Percentiles rank a stretch among this genome's conserved stretches.
Conservation (phyloP, 169 alveolate species). For the Cryptosporidium meleagridis region DNA sequence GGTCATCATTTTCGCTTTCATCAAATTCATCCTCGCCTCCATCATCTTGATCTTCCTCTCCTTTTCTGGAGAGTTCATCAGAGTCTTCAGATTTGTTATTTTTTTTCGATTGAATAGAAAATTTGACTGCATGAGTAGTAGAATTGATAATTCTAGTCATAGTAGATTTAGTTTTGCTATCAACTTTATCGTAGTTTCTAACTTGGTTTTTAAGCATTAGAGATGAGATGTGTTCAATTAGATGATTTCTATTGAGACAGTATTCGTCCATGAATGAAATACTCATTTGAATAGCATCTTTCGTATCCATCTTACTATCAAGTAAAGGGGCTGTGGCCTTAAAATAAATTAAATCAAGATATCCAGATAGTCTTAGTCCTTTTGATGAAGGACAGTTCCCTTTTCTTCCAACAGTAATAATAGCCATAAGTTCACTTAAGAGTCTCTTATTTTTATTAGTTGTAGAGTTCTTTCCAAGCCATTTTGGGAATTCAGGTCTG, state of each 20-base stretch:
- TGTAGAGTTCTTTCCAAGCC: constrained; percentile 92
- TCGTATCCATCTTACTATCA: constrained; percentile 23
- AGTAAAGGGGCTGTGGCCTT: constrained; percentile 48
- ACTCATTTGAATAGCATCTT: constrained; percentile 48
- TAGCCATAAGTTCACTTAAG: constrained; percentile 73
- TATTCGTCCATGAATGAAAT: constrained; percentile 38
- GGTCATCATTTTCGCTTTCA: background rate
- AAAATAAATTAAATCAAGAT: constrained; percentile 44
- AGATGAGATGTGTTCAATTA: constrained; percentile 51
- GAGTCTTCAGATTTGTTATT: background rate
- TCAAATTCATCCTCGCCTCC: background rate
- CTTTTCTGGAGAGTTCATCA: background rate
- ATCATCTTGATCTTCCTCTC: constrained; percentile 1
- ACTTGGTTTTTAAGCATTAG: constrained; percentile 63
- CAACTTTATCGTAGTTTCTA: constrained; percentile 53
- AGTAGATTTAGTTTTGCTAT: constrained; percentile 49
- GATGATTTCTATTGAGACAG: constrained; percentile 58
- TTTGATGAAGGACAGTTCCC: constrained; percentile 62
- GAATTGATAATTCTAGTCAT: constrained; percentile 68
- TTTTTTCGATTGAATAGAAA: constrained; percentile 20
- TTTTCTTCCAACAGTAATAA: constrained; percentile 57
- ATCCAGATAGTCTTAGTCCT: constrained; percentile 43
- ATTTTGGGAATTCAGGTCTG: constrained; percentile 92
- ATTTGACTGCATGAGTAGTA: constrained; percentile 52
- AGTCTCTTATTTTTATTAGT: constrained; percentile 90